Conservation (phyloP, 305 asterid genomes). For the Rubia tinctorum region DNA sequence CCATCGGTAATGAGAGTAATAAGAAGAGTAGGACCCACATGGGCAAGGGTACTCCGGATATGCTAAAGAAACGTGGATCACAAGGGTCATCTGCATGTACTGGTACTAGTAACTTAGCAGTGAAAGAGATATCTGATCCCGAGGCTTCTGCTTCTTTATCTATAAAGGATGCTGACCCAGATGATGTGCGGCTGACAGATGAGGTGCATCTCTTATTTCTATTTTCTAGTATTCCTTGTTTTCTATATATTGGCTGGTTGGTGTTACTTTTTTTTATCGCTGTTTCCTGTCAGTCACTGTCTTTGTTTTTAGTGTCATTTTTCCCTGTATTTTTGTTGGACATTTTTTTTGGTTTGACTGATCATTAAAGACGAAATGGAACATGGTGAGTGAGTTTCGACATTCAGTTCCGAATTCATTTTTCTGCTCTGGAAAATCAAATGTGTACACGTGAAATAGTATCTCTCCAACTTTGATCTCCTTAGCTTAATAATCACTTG, state of each 20-base stretch:
- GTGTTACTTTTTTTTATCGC: not conserved
- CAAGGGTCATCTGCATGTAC: constrained; percentile 35
- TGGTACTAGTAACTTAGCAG: constrained; percentile 44
- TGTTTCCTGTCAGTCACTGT: not conserved
- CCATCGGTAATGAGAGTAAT: constrained; percentile 23
- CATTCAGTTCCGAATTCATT: not conserved
- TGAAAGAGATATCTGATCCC: constrained; percentile 37
- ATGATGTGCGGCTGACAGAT: constrained; percentile 46
- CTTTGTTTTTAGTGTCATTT: not conserved
- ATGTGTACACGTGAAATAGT: not conserved
- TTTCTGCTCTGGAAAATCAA: not conserved
- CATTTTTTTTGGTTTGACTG: constrained; percentile 2
- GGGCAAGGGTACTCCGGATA: constrained; percentile 39
- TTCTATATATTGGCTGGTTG: constrained; percentile 9
- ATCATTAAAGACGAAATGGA: not conserved
- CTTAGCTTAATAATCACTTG: constrained; percentile 1
- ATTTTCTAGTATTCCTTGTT: constrained; percentile 10
- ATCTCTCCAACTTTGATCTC: not conserved
- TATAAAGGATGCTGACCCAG: constrained; percentile 28
- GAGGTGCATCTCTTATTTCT: constrained; percentile 43
- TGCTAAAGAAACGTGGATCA: constrained; percentile 37
- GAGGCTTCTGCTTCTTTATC: constrained; percentile 32
- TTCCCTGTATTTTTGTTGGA: not conserved
- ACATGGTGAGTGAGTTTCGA: not conserved
- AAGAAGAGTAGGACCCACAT: constrained; percentile 47